Base-by-base conservation (phyloP, 192 early-diverging fungal genomes). In the Cladochytrium replicatum region DNA sequence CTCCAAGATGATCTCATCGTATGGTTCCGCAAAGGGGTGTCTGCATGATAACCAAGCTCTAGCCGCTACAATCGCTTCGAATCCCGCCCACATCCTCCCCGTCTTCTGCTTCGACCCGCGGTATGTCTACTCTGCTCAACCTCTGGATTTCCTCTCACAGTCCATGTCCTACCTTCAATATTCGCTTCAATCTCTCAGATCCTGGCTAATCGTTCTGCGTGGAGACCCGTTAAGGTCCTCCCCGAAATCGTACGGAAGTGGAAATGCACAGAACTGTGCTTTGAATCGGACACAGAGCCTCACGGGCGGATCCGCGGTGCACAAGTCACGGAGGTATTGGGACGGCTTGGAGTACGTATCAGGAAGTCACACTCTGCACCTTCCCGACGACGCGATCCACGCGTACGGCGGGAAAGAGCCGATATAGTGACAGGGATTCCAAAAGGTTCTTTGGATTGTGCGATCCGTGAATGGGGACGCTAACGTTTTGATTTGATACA, bases 11-110 rank as follows among this genome's bases (percentile, higher is more conserved):
- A n/a, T n/a, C n/a, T n/a, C n/a, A 34, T 34, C 32, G 32, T 46
- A 8, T 63, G 61, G 61, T 53, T 63, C 29, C 54, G 61, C 11
- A 49, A 22, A 9, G 53, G 34, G 38, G 43, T 63, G 61, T 11
- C 55, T 63, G 1, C 61, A 63, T 30, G 61, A 63, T 46, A 38
- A 43, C 19, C 43, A 38, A 13, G 61, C 54, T 24, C 55, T 63
- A 1, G 23, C 28, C 22, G 37, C 28, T 1, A 54, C 54, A 9
- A 9, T 63, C 21, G 0, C 9, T 17, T 6, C 8, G 1, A 21
- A 22, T 8, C 55, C 38, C 9, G 2, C 13, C 13, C 45, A 22
- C 0, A 2, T 32, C 29, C 44, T 19, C 27, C 48, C 40, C 0
- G 48, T 51, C 19, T 17, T 51, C 0, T 41, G 23, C 43, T 13